Conservation (phyloP, 139 green algal species). For the Chlorella sp. region DNA sequence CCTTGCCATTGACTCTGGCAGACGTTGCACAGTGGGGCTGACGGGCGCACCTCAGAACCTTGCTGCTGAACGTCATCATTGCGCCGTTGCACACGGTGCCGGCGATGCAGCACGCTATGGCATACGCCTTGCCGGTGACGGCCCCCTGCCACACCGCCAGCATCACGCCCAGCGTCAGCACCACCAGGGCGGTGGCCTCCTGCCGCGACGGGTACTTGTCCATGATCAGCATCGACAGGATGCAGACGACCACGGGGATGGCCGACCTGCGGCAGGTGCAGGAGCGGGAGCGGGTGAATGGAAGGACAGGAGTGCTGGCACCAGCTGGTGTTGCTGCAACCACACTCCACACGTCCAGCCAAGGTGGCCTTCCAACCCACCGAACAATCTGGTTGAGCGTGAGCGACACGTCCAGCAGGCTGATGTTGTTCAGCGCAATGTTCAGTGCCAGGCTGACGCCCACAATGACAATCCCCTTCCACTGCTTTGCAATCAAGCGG, state of each 20-base stretch:
- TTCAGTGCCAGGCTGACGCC: slow-evolving; percentile 63
- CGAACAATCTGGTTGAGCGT: slow-evolving; percentile 69
- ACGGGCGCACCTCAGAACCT: slow-evolving; percentile 34
- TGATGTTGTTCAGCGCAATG: slow-evolving; percentile 70
- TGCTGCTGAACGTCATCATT: slow-evolving; percentile 65
- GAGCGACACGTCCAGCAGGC: slow-evolving; percentile 56
- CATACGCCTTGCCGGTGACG: slow-evolving; percentile 39
- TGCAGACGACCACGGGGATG: slow-evolving; percentile 54
- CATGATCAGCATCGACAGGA: slow-evolving; percentile 61
- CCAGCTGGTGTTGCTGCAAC: not conserved
- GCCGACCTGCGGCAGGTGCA: not conserved
- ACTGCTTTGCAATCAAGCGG: slow-evolving; percentile 48
- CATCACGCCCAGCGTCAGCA: slow-evolving; percentile 66
- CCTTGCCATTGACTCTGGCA: too few relatives aligned
- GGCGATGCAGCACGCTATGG: slow-evolving; percentile 55
- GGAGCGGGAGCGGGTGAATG: not conserved
- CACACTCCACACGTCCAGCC: too few relatives aligned
- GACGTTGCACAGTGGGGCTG: too few relatives aligned
- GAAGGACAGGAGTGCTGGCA: not conserved
- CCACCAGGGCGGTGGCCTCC: slow-evolving; percentile 52
- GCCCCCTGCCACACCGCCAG: slow-evolving; percentile 61
- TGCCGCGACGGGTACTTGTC: slow-evolving; percentile 40
- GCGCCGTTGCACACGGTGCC: slow-evolving; percentile 61
- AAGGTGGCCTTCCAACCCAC: not conserved
- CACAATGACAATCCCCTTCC: slow-evolving; percentile 58